Percentiles rank a stretch among this genome's conserved stretches.
These are phyloP conservation scores for Colletotrichum sp. DNA, from an alignment of 2,329 filamentous ascomycete genomes.

Conservation along the genomic window DNA sequence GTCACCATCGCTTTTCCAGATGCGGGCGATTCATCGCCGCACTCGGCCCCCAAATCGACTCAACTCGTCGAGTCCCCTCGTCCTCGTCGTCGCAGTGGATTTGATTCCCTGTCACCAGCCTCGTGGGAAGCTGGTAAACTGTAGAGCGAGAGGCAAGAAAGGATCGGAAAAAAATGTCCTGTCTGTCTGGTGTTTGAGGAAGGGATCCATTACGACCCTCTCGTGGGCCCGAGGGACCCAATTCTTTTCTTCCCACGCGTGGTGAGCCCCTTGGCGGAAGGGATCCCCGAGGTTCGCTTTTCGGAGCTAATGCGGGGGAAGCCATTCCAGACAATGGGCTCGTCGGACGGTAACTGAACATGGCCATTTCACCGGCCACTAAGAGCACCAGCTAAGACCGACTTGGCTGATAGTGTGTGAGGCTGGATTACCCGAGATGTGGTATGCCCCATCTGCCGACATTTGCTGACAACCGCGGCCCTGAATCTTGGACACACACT, in stretches of 20 bases:
- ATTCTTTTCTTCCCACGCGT: neutral
- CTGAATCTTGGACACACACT: neutral
- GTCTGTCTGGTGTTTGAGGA: neutral
- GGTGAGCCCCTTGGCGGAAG: neutral
- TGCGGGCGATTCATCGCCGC: neutral
- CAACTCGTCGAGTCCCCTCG: neutral
- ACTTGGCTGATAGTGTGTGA: neutral
- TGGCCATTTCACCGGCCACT: constrained; percentile 4
- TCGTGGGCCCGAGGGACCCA: neutral
- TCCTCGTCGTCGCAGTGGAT: neutral
- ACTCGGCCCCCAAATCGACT: neutral
- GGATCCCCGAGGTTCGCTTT: neutral
- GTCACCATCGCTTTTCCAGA: neutral
- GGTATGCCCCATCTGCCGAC: constrained; percentile 9
- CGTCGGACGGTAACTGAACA: neutral
- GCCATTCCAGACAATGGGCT: neutral
- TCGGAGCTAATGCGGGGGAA: constrained; percentile 12
- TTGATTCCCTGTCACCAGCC: neutral
- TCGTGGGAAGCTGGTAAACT: constrained; percentile 14
- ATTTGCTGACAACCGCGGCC: neutral
- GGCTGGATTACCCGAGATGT: constrained; percentile 10
- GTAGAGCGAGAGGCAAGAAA: neutral
- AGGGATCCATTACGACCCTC: neutral
- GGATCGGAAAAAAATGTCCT: neutral
- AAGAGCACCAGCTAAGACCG: neutral